Evolutionary conservation across 306 rosid species (phyloP).

Genomic region (Vachellia pachyceras): DNA sequence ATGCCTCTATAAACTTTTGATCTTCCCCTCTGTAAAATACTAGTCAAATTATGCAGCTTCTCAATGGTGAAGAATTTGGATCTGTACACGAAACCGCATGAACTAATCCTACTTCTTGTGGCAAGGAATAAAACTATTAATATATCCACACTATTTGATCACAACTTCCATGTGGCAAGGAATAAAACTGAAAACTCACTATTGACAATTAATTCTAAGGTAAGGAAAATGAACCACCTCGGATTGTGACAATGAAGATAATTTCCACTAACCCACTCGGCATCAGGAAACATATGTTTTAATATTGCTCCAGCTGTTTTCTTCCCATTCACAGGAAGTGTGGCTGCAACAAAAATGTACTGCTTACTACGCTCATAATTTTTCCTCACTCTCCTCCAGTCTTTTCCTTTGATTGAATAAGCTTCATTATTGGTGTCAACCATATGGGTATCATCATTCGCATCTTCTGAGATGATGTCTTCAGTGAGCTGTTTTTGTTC

Average conservation of each 20-base stretch:
- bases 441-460: conserved; percentile 44
- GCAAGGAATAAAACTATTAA: too few species aligned
- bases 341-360: conserved; percentile 94
- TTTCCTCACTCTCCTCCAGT: conserved; percentile 88
- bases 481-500: conserved; percentile 58
- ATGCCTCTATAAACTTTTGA: neutral
- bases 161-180: conserved; percentile 34
- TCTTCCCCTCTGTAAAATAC: neutral
- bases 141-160: conserved; percentile 23
- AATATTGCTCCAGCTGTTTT: conserved; percentile 85
- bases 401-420: conserved; percentile 50
- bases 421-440: conserved; percentile 46
- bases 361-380: conserved; percentile 82
- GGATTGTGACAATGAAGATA: conserved; percentile 96
- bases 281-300: conserved; percentile 86
- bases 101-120: neutral
- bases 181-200: conserved; percentile 11
- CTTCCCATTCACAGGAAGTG: conserved; percentile 96
- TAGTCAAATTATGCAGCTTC: neutral
- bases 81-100: neutral
- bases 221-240: conserved; percentile 55
- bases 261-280: conserved; percentile 86
- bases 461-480: conserved; percentile 55
- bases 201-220: conserved; percentile 13
- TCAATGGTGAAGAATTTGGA: neutral